Percentiles rank a stretch among this genome's conserved stretches.
Evolutionary conservation across 2,329 filamentous ascomycete species (phyloP).

Genomic region (Colletotrichum sp.): DNA sequence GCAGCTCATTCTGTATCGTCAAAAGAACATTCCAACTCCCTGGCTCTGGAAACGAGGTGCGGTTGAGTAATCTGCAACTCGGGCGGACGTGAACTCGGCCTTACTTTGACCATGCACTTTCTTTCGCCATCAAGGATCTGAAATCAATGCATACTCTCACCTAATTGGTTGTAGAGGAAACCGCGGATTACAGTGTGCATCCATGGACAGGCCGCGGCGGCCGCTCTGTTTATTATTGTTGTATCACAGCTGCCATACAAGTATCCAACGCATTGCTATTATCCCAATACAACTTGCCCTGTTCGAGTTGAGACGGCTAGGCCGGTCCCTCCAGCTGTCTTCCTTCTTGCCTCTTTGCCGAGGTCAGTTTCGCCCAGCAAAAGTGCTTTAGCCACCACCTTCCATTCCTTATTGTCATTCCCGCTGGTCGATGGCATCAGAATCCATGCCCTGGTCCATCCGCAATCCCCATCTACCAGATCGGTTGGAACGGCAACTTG

Average conservation of each 20-base stretch:
- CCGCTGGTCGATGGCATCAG: not conserved
- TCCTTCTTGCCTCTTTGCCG: not conserved
- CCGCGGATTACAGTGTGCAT: not conserved
- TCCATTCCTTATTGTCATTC: not conserved
- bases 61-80: not conserved
- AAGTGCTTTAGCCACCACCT: not conserved
- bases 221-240: not conserved
- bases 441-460: conserved; percentile 2
- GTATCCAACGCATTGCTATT: not conserved
- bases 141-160: not conserved
- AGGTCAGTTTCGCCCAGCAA: not conserved
- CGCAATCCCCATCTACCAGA: not conserved
- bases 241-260: not conserved
- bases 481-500: not conserved
- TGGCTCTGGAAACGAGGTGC: not conserved
- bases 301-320: not conserved
- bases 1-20: not conserved
- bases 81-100: no score
- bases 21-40: not conserved
- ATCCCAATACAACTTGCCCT: not conserved
- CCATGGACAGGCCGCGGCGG: not conserved
- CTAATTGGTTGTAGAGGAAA: not conserved
- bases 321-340: not conserved
- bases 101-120: not conserved
- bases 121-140: not conserved